Evolutionary conservation across 2,329 filamentous ascomycete species (phyloP), one percentile per base, ranked within the genome.

Genomic region (Podosphaera fusca): DNA sequence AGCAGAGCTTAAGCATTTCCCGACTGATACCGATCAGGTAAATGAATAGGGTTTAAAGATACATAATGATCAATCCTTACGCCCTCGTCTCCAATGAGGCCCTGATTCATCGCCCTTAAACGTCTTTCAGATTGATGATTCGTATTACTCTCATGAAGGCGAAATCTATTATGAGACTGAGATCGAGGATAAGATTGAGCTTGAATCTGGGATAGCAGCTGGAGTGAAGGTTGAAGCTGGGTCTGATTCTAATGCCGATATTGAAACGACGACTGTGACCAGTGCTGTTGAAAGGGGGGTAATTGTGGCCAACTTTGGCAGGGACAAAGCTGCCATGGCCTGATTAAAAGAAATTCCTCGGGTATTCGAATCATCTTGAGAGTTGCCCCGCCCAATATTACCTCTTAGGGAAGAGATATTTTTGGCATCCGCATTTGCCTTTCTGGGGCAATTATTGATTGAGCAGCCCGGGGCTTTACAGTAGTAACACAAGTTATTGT

Each of bases 231-330:
- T 40, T 65, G 53, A 61, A 69, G 69, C 63, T 74, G 70, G 59
- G 67, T 64, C 54, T 66, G 21, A 21, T 21, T 21, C 21, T 21
- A 21, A 21, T 21, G 21, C 21, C 1, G 21, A 21, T 21, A 21
- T 21, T 21, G 21, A 21, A 21, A 21, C 21, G 21, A 21, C 21
- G 21, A 21, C 21, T 21, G 21, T 21, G 21, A 21, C 21, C 21
- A 68, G 50, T 68, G 69, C 53, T 71, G 70, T 60, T 72, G 73
- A 55, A 21, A 78, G 79, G 60, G 75, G 21, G 77, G 60, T 69
- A 74, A 60, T 74, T 71, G 56, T 72, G 67, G 57, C 70, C 64
- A 47, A 6, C 10, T 6, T 10, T 38, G 10, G 35, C 5, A 38
- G 35, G 10, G 10, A 6, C 10, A 10, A 10, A 10, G 35, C 35